These are phyloP conservation scores for Penicillium olsonii DNA, from an alignment of 2,329 filamentous ascomycete species.

Conservation along the genomic window DNA sequence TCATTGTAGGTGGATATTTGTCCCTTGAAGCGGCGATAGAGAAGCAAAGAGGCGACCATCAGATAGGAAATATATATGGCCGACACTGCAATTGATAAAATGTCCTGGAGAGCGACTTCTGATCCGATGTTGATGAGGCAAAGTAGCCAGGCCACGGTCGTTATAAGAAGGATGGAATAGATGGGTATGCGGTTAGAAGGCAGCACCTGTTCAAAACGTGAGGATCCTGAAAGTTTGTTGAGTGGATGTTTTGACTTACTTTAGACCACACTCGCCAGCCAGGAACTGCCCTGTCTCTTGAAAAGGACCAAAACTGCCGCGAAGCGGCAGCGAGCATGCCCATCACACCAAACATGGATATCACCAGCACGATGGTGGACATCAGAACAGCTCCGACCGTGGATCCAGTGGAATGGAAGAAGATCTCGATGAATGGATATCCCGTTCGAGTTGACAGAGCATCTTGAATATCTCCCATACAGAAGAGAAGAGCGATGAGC, in stretches of 20 bases:
- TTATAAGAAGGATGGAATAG: slow-evolving; percentile 8
- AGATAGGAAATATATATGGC: slow-evolving; percentile 12
- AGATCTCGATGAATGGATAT: slow-evolving; percentile 43
- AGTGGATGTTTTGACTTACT: slow-evolving; percentile 20
- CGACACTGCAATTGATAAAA: slow-evolving; percentile 19
- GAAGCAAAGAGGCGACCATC: slow-evolving; percentile 2
- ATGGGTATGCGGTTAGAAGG: not conserved
- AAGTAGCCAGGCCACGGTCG: slow-evolving; percentile 24
- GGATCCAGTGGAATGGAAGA: slow-evolving; percentile 48
- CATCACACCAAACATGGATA: slow-evolving; percentile 32
- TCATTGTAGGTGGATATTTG: not conserved
- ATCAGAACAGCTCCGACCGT: slow-evolving; percentile 33
- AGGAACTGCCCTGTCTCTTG: slow-evolving; percentile 34
- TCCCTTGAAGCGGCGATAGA: not conserved
- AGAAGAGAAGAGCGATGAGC: slow-evolving; percentile 38
- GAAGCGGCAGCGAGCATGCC: slow-evolving; percentile 36
- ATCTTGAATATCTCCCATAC: slow-evolving; percentile 35
- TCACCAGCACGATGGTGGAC: slow-evolving; percentile 34
- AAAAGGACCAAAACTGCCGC: slow-evolving; percentile 37
- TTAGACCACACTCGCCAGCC: slow-evolving; percentile 23
- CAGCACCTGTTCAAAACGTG: not conserved
- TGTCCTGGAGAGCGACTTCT: slow-evolving; percentile 23
- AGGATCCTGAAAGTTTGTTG: no score
- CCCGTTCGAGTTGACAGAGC: slow-evolving; percentile 35
- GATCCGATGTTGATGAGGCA: slow-evolving; percentile 27